A percentile compares a stretch with the other conserved stretches of the same genome.
Evolutionary conservation across 2,329 filamentous ascomycete genomes (phyloP).

Genomic region (Chaetomium strumarium): DNA sequence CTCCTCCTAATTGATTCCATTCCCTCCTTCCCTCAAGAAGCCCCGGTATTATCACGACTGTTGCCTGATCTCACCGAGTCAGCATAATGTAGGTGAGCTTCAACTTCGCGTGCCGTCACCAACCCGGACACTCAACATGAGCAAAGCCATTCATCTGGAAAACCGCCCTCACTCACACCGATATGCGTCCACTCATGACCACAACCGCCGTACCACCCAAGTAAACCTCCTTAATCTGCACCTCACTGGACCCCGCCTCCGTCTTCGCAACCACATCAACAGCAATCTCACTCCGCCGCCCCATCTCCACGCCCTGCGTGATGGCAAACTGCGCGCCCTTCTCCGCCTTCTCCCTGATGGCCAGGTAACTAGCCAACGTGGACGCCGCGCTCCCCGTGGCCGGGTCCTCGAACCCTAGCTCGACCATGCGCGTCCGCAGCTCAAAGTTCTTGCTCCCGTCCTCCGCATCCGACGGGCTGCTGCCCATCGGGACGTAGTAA

Average conservation of each 20-base stretch:
- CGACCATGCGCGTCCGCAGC: constrained; percentile 58
- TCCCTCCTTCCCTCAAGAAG: too few species aligned
- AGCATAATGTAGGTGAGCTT: too few species aligned
- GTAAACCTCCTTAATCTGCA: constrained; percentile 25
- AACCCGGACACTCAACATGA: too few species aligned
- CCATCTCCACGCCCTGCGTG: constrained; percentile 65
- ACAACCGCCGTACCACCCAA: constrained; percentile 28
- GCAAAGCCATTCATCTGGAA: too few species aligned
- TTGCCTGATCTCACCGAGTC: too few species aligned
- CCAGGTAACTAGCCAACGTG: constrained; percentile 50
- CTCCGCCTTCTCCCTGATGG: constrained; percentile 35
- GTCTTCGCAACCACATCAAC: constrained; percentile 35
- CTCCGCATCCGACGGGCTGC: constrained; percentile 10
- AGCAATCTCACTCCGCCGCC: constrained; percentile 47
- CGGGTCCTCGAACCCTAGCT: constrained; percentile 48
- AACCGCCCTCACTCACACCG: constrained; percentile 4
- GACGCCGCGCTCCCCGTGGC: constrained; percentile 59
- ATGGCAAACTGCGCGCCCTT: constrained; percentile 42
- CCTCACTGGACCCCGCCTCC: neutral
- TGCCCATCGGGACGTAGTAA: constrained; percentile 48
- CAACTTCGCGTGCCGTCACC: too few species aligned
- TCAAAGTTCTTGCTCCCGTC: constrained; percentile 25
- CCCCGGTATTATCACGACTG: too few species aligned
- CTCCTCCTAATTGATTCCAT: too few species aligned
- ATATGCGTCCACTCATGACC: constrained; percentile 28